phyloP scores from a whole-genome alignment of 192 early-diverging fungal genomes.

The Coemansia sp. region DNA sequence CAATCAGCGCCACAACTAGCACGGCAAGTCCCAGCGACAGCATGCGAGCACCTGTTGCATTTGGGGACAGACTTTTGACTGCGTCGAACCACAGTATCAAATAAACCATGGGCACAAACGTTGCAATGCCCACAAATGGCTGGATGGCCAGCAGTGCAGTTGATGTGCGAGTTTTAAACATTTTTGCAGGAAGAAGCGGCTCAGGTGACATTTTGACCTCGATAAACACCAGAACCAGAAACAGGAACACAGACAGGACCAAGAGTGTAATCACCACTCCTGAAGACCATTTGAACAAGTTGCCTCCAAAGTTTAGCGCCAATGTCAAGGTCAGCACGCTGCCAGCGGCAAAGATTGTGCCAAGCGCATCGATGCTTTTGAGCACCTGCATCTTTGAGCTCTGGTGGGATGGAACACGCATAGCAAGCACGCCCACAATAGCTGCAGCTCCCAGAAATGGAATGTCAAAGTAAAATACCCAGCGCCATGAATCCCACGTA shows the following conservation, averaged over 20 bases:
- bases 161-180: constrained; percentile 56
- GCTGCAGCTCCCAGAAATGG: constrained; percentile 36
- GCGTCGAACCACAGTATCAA: constrained; percentile 67
- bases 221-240: constrained; percentile 59
- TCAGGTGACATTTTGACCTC: constrained; percentile 64
- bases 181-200: constrained; percentile 24
- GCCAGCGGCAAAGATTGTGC: constrained; percentile 46
- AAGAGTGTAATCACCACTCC: constrained; percentile 57
- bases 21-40: constrained; percentile 17
- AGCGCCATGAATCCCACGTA: constrained; percentile 45
- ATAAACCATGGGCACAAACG: constrained; percentile 52
- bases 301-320: constrained; percentile 60
- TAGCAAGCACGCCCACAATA: constrained; percentile 27
- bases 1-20: constrained; percentile 5
- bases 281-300: constrained; percentile 62
- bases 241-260: constrained; percentile 50
- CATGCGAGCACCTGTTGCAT: constrained; percentile 12
- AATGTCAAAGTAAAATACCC: constrained; percentile 53
- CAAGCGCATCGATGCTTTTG: constrained; percentile 52
- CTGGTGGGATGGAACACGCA: constrained; percentile 4
- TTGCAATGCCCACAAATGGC: constrained; percentile 26
- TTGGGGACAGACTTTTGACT: constrained; percentile 23
- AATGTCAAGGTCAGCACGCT: constrained; percentile 51
- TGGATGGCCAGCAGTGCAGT: constrained; percentile 18
- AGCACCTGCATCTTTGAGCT: constrained; percentile 25